A percentile compares a stretch with the other conserved stretches of the same genome.
phyloP scores from a whole-genome alignment of 495 filamentous ascomycete species.

The Chaetomidium leptoderma region DNA sequence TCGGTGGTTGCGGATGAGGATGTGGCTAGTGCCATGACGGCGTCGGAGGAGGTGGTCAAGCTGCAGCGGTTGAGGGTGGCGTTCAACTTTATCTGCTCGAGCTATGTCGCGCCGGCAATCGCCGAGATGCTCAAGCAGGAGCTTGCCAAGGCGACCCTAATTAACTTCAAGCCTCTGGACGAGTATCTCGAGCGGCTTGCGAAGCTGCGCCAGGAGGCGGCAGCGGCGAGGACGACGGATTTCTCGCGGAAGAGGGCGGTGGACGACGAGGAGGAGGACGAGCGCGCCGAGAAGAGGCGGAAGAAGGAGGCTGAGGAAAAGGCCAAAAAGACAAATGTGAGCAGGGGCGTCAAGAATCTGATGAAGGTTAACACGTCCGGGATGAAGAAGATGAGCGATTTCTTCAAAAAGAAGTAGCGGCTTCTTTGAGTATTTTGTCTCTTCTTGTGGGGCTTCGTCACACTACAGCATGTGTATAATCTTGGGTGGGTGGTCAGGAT shows the following conservation, averaged over 20 bases:
- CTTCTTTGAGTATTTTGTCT: conserved; percentile 7
- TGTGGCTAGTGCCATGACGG: conserved; percentile 44
- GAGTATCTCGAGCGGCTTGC: conserved; percentile 60
- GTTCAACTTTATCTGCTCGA: conserved; percentile 68
- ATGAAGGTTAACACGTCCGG: conserved; percentile 84
- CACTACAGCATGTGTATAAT: conserved; percentile 5
- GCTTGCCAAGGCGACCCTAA: conserved; percentile 38
- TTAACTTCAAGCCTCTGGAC: conserved; percentile 68
- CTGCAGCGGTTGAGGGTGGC: conserved; percentile 72
- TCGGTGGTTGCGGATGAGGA: conserved; percentile 33
- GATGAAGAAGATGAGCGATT: conserved; percentile 96
- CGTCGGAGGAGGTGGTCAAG: conserved; percentile 48
- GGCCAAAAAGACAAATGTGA: conserved; percentile 62
- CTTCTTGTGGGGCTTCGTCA: neutral
- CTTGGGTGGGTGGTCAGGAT: conserved; percentile 2
- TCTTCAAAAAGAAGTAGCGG: conserved; percentile 73
- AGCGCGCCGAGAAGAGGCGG: conserved; percentile 71
- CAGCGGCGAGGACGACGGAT: conserved; percentile 63
- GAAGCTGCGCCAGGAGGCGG: conserved; percentile 62
- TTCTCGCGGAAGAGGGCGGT: conserved; percentile 66
- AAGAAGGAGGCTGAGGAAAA: conserved; percentile 61
- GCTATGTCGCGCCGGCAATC: conserved; percentile 60
- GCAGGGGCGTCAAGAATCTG: conserved; percentile 67
- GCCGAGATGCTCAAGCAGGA: conserved; percentile 45
- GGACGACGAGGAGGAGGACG: conserved; percentile 73